A percentile compares a stretch with the other conserved stretches of the same genome.
phyloP scores from a whole-genome alignment of 2,329 filamentous ascomycete genomes.

The Trichoderma asperellum region DNA sequence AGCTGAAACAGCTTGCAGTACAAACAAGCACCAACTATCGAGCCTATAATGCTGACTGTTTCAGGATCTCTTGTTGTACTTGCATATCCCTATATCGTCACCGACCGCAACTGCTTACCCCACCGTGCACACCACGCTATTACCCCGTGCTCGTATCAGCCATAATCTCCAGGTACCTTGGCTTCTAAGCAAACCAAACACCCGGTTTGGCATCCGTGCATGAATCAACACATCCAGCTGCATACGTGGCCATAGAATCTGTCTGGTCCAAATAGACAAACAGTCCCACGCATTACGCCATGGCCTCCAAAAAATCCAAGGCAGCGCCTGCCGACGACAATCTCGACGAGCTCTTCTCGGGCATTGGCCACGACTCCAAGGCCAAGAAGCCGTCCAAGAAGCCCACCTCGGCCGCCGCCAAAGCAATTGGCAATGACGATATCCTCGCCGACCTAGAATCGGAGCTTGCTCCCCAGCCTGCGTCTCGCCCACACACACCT shows the following conservation, averaged over 20 bases:
- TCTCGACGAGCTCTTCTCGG: constrained; percentile 67
- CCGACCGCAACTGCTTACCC: constrained; percentile 12
- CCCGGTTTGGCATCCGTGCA: background rate
- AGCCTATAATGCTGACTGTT: background rate
- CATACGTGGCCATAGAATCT: constrained; percentile 2
- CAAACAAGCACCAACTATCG: background rate
- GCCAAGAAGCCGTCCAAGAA: constrained; percentile 56
- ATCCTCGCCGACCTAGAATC: constrained; percentile 83
- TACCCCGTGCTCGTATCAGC: background rate
- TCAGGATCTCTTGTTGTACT: background rate
- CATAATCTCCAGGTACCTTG: background rate
- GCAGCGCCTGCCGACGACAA: constrained; percentile 62
- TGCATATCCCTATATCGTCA: background rate
- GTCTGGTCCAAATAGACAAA: background rate
- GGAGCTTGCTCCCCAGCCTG: constrained; percentile 70
- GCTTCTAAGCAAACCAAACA: background rate
- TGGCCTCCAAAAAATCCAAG: constrained; percentile 66
- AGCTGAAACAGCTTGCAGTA: background rate
- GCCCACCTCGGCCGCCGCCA: constrained; percentile 54
- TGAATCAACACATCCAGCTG: background rate
- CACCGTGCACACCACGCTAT: constrained; percentile 19
- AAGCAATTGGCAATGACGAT: constrained; percentile 65
- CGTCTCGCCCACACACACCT: constrained; percentile 82
- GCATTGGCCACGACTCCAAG: constrained; percentile 58
- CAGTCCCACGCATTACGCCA: constrained; percentile 40